Evolutionary conservation across 805 yeast genomes (phyloP), one percentile per base, ranked within the genome.

Genomic region (Henningerozyma blattae): DNA sequence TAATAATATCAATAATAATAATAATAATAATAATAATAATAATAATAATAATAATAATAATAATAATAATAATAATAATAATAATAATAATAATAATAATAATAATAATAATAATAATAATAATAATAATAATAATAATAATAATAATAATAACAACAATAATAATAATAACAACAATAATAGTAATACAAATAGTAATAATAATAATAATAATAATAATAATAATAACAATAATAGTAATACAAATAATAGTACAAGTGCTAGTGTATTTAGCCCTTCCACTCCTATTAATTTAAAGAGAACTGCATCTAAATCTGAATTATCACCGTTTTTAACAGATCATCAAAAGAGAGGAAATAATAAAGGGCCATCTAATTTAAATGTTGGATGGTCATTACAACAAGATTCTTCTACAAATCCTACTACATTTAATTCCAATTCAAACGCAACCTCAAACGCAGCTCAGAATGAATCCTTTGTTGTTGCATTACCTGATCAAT

Each of bases 261-360:
- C 29, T 16, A 28, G 18, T 15, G 33, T 27, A 9, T 28, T 39
- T 27, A 34, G 37, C 7, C 52, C 51, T 3, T 39, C 41, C 5
- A 46, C 52, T 2, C 43, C 48, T 12, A 40, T 35, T 10, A 31
- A 17, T 14, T 16, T 31, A 18, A 35, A 35, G 30, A 36, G 56
- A 30, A 40, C 50, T 7, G 49, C 47, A 15, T 47, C 54, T 5
- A 54, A 45, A 32, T 44, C 50, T 22, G 56, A 50, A 28, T 38
- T 53, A 19, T 53, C 57, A 9, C 58, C 58, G 5, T 52, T 50
- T 37, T 39, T 50, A n/a, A 50, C 45, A 25, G 45, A 47, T 30
- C 47, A 52, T 12, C 48, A 41, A 2, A 47, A 42, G 13, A 41
- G 36, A 31, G 42, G 47, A 48, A 46, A 44, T 19, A 39, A 37